Evolutionary conservation across 352 stramenopile species (phyloP).

Genomic region (Heterotrichella gracilis): DNA sequence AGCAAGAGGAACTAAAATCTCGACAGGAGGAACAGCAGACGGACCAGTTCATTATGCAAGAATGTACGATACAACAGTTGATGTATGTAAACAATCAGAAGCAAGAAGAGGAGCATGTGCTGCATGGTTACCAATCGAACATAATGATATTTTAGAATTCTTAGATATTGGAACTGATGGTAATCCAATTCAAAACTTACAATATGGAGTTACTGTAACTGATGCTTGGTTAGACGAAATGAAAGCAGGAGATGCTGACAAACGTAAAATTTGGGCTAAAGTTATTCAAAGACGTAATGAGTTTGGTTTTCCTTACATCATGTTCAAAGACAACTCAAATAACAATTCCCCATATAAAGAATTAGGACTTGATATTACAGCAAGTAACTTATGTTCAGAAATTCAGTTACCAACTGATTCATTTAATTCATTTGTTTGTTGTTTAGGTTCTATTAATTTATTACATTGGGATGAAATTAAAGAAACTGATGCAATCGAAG

Average conservation of each 20-base stretch:
- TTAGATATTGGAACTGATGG: slow-evolving; percentile 10
- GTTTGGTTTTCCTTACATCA: slow-evolving; percentile 11
- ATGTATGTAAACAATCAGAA: background rate
- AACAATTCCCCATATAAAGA: slow-evolving; percentile 13
- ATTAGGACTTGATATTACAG: background rate
- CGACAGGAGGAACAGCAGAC: background rate
- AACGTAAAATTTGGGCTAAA: background rate
- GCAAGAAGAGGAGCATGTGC: background rate
- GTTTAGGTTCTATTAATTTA: slow-evolving; percentile 11
- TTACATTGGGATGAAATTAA: slow-evolving; percentile 13
- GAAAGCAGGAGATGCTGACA: background rate
- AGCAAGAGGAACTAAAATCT: background rate
- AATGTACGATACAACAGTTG: background rate
- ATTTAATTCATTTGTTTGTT: slow-evolving; percentile 12
- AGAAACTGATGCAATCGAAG: slow-evolving; percentile 11
- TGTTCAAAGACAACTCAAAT: slow-evolving; percentile 3
- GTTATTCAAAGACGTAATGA: slow-evolving; percentile 7
- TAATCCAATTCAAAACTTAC: background rate
- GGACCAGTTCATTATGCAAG: background rate
- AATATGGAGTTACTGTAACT: background rate
- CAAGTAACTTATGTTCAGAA: slow-evolving; percentile 12
- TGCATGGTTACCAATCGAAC: background rate
- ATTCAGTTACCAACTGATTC: background rate
- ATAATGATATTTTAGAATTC: slow-evolving; percentile 9
- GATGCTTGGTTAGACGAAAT: slow-evolving; percentile 7